Percentiles rank a stretch among this genome's conserved stretches.
Evolutionary conservation across 805 yeast species (phyloP).

Genomic region (Spathaspora sp.): DNA sequence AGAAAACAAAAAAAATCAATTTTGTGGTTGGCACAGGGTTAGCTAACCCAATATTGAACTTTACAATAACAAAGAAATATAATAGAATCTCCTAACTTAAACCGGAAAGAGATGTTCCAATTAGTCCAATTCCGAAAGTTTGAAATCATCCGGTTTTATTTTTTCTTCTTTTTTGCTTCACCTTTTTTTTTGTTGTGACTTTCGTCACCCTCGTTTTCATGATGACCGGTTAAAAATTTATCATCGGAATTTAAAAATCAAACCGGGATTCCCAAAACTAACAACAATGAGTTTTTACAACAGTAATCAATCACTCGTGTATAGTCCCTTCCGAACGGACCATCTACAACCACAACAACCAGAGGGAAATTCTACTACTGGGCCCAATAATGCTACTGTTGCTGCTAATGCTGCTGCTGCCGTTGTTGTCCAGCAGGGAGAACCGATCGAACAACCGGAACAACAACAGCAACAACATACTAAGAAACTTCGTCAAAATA

Average conservation of each 20-base stretch:
- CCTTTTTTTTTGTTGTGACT: background rate
- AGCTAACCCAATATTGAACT: too few species aligned
- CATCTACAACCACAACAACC: slow-evolving; percentile 1
- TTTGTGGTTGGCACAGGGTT: too few species aligned
- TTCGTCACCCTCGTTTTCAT: background rate
- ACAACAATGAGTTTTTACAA: slow-evolving; percentile 4
- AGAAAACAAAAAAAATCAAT: too few species aligned
- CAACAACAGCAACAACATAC: slow-evolving; percentile 1
- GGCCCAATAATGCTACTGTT: background rate
- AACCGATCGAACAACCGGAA: slow-evolving; percentile 1
- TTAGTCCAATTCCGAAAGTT: background rate
- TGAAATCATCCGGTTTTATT: background rate
- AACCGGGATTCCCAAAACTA: background rate
- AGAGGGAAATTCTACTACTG: background rate
- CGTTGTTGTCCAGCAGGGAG: background rate
- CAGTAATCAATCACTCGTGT: slow-evolving; percentile 1
- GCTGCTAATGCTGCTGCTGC: background rate
- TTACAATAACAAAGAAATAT: too few species aligned
- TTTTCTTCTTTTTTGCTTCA: background rate
- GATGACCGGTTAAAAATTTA: background rate
- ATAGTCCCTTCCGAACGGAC: background rate
- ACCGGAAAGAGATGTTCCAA: background rate
- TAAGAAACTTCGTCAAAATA: background rate
- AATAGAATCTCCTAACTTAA: too few species aligned
- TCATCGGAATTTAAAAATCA: background rate